These are phyloP conservation scores for Terfezia boudieri DNA, from an alignment of 495 filamentous ascomycete genomes.

Conservation along the genomic window DNA sequence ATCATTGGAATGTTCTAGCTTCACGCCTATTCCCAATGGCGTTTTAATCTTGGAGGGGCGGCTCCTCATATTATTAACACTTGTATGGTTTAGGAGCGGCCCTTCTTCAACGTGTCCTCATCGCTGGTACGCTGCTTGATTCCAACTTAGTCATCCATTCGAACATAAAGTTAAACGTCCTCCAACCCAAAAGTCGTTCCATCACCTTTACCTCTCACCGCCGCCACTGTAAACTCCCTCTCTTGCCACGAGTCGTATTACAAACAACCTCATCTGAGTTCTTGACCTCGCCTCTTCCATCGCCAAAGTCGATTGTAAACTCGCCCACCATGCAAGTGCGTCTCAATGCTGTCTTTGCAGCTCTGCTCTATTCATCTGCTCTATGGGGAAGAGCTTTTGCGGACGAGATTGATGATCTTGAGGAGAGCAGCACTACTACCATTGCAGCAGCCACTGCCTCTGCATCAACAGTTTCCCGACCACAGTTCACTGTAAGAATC, in stretches of 20 bases:
- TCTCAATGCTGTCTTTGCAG: neutral
- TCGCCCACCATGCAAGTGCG: neutral
- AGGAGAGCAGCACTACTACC: constrained; percentile 22
- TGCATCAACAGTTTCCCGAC: constrained; percentile 37
- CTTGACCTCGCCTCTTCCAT: too few relatives aligned
- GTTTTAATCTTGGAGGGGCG: too few relatives aligned
- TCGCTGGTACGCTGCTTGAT: neutral
- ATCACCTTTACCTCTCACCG: too few relatives aligned
- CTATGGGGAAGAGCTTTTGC: constrained; percentile 30
- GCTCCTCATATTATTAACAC: too few relatives aligned
- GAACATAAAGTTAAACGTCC: neutral
- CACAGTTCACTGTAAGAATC: constrained; percentile 67
- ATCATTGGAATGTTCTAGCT: too few relatives aligned
- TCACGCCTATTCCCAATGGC: too few relatives aligned
- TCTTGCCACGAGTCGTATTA: too few relatives aligned
- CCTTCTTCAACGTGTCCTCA: neutral
- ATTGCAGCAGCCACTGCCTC: constrained; percentile 18
- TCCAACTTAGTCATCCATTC: neutral
- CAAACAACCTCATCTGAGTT: too few relatives aligned
- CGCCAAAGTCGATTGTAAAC: neutral
- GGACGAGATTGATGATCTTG: constrained; percentile 40
- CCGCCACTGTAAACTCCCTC: too few relatives aligned
- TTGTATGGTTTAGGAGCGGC: too few relatives aligned
- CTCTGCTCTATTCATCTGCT: neutral
- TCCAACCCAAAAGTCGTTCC: neutral